A percentile compares a stretch with the other conserved stretches of the same genome.
Conservation (phyloP, 2,329 filamentous ascomycete genomes). For the Sarocladiaceae sp. region DNA sequence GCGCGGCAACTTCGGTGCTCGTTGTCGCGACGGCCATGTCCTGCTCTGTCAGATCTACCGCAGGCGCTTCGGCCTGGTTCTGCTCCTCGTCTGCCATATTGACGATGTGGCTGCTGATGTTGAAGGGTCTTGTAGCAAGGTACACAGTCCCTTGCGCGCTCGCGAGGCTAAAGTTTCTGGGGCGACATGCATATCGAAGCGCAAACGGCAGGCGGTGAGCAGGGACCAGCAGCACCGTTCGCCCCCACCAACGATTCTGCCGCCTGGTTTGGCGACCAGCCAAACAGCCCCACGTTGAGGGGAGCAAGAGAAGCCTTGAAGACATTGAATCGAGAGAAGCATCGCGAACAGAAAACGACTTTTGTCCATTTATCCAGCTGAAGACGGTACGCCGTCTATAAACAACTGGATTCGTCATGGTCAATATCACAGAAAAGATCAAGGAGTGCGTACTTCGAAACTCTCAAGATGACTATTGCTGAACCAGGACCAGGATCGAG, state of each 20-base stretch:
- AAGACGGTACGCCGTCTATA: slow-evolving; percentile 27
- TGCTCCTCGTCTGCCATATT: slow-evolving; percentile 29
- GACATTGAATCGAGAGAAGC: neutral
- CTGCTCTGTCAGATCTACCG: slow-evolving; percentile 14
- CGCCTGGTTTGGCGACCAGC: neutral
- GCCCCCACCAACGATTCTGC: slow-evolving; percentile 16
- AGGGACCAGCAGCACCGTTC: neutral
- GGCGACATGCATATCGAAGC: slow-evolving; percentile 4
- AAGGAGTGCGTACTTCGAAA: slow-evolving; percentile 70
- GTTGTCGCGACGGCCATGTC: slow-evolving; percentile 31
- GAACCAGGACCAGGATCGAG: slow-evolving; percentile 71
- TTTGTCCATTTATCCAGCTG: too few species aligned
- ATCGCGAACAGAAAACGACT: too few species aligned
- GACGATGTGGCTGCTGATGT: slow-evolving; percentile 3
- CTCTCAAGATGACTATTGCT: slow-evolving; percentile 15
- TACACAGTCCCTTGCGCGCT: neutral
- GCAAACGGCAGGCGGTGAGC: slow-evolving; percentile 15
- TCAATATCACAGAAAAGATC: slow-evolving; percentile 99
- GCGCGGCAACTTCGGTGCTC: slow-evolving; percentile 40
- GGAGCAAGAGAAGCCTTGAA: slow-evolving; percentile 4
- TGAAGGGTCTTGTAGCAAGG: neutral
- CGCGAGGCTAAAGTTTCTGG: slow-evolving; percentile 8
- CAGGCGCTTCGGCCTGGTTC: slow-evolving; percentile 21
- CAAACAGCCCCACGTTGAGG: slow-evolving; percentile 11
- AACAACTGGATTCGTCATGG: slow-evolving; percentile 62